Conservation (phyloP, 2,329 filamentous ascomycete genomes). For the Aspergillus brasiliensis region DNA sequence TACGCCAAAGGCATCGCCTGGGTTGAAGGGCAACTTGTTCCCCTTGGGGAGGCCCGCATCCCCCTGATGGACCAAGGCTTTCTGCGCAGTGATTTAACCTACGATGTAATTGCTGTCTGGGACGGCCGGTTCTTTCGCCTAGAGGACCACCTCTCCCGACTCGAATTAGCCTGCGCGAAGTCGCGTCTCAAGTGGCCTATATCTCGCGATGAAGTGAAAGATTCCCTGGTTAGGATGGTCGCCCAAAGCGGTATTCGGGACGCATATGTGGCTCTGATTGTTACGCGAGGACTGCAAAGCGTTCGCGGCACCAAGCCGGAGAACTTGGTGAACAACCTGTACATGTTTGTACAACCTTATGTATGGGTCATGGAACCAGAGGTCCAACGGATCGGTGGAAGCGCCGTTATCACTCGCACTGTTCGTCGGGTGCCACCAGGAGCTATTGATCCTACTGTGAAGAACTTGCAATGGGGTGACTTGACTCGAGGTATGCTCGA, state of each 20-base stretch:
- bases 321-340: slow-evolving; percentile 45
- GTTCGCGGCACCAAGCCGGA: slow-evolving; percentile 41
- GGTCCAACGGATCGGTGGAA: slow-evolving; percentile 44
- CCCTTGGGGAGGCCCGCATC: slow-evolving; percentile 43
- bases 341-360: slow-evolving; percentile 54
- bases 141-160: slow-evolving; percentile 51
- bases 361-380: slow-evolving; percentile 55
- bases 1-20: slow-evolving; percentile 52
- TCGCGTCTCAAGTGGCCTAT: slow-evolving; percentile 32
- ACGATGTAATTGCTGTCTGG: slow-evolving; percentile 56
- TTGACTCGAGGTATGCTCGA: slow-evolving; percentile 50
- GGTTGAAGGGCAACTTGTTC: slow-evolving; percentile 47
- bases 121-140: slow-evolving; percentile 56
- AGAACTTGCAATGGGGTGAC: slow-evolving; percentile 47
- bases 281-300: slow-evolving; percentile 52
- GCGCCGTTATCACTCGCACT: slow-evolving; percentile 49
- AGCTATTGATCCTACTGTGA: slow-evolving; percentile 50
- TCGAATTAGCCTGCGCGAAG: slow-evolving; percentile 50
- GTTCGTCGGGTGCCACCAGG: slow-evolving; percentile 50
- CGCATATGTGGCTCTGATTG: slow-evolving; percentile 54
- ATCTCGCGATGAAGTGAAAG: background rate
- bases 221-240: slow-evolving; percentile 43
- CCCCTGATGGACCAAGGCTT: slow-evolving; percentile 3
- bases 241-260: slow-evolving; percentile 50
- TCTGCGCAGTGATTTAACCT: slow-evolving; percentile 50